These are phyloP conservation scores for Endocalyx cinctus DNA, from an alignment of 2,329 filamentous ascomycete genomes.

Conservation along the genomic window DNA sequence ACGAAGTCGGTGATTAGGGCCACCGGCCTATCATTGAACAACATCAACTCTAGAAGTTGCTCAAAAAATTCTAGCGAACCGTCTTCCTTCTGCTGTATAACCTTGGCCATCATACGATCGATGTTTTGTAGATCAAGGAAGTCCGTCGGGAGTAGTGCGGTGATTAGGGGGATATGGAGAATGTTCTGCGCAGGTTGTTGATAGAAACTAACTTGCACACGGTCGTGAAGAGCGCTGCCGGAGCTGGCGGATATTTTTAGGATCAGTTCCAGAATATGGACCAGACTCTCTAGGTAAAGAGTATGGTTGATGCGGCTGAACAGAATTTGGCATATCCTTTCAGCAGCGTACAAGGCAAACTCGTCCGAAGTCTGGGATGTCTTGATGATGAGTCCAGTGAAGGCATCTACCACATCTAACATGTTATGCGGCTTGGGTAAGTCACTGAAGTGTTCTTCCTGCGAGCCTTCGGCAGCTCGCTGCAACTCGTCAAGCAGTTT, in stretches of 20 bases:
- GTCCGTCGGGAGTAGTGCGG: slow-evolving; percentile 54
- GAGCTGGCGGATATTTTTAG: slow-evolving; percentile 48
- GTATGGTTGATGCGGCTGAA: slow-evolving; percentile 49
- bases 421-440: slow-evolving; percentile 55
- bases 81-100: slow-evolving; percentile 65
- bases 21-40: slow-evolving; percentile 73
- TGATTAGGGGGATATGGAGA: slow-evolving; percentile 53
- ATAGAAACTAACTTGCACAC: slow-evolving; percentile 52
- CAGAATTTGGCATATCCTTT: slow-evolving; percentile 53
- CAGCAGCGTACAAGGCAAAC: slow-evolving; percentile 53
- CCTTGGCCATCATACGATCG: slow-evolving; percentile 68
- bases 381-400: slow-evolving; percentile 60
- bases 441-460: slow-evolving; percentile 56
- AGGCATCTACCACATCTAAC: slow-evolving; percentile 57
- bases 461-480: slow-evolving; percentile 45
- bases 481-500: slow-evolving; percentile 56
- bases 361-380: slow-evolving; percentile 58
- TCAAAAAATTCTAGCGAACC: slow-evolving; percentile 76
- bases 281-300: slow-evolving; percentile 56
- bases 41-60: slow-evolving; percentile 69
- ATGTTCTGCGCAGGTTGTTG: slow-evolving; percentile 52
- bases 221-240: slow-evolving; percentile 47
- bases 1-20: slow-evolving; percentile 83
- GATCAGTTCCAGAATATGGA: slow-evolving; percentile 57
- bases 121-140: slow-evolving; percentile 61